Percentiles rank a stretch among this genome's conserved stretches.
These are phyloP conservation scores for Echeveria elegans DNA, from an alignment of 164 flowering plant species.

Conservation along the genomic window DNA sequence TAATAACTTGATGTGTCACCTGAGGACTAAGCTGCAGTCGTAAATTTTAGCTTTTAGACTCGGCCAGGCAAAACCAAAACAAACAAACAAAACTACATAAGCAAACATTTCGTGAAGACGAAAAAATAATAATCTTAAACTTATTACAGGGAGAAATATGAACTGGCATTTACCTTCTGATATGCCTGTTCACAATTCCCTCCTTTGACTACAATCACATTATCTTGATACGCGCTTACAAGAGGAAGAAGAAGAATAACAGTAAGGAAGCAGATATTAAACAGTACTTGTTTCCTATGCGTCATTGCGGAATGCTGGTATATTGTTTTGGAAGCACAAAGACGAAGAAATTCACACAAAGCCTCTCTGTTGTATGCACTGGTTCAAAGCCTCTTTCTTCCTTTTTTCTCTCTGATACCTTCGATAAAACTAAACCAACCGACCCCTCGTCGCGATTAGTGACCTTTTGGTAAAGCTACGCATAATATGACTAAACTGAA, in stretches of 20 bases:
- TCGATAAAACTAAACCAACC: background rate
- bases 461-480: background rate
- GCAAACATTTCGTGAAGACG: background rate
- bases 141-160: background rate
- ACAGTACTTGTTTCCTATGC: background rate
- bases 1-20: slow-evolving; percentile 23
- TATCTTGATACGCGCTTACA: slow-evolving; percentile 14
- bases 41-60: background rate
- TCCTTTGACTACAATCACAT: background rate
- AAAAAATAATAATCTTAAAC: background rate
- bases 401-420: background rate
- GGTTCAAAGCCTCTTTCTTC: background rate
- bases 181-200: slow-evolving; percentile 6
- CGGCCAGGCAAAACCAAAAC: background rate
- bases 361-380: background rate
- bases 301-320: background rate
- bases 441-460: background rate
- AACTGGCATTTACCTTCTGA: slow-evolving; percentile 24
- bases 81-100: no score
- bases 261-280: slow-evolving; percentile 14
- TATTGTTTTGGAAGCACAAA: background rate
- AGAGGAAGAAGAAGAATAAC: slow-evolving; percentile 21
- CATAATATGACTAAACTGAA: no score
- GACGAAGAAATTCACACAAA: background rate
- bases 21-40: slow-evolving; percentile 23